A percentile compares a stretch with the other conserved stretches of the same genome.
phyloP scores from a whole-genome alignment of 2,329 filamentous ascomycete genomes.

The Penicillium sp. region DNA sequence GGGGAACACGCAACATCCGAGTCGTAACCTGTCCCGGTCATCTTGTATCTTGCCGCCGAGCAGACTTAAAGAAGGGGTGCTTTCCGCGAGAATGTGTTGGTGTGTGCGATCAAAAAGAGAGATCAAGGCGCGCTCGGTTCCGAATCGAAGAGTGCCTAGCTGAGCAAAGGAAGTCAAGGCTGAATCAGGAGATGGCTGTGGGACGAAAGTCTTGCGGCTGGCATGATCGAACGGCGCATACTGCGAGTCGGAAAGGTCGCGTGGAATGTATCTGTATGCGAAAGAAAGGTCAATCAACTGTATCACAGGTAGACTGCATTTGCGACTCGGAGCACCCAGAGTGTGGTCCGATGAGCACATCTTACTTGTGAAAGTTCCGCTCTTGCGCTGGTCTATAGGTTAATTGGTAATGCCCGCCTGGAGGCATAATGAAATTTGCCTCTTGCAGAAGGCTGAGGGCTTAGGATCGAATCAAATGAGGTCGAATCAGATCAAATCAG shows the following conservation, averaged over 20 bases:
- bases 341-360: not conserved
- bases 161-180: constrained; percentile 51
- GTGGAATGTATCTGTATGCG: constrained; percentile 12
- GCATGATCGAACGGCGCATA: constrained; percentile 24
- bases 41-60: constrained; percentile 19
- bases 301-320: constrained; percentile 7
- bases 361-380: constrained; percentile 25
- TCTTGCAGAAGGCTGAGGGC: too few species aligned
- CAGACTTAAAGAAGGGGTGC: constrained; percentile 44
- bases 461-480: too few species aligned
- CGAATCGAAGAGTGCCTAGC: constrained; percentile 46
- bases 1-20: constrained; percentile 32
- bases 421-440: not conserved
- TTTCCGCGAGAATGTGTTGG: constrained; percentile 53
- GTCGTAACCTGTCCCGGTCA: constrained; percentile 25
- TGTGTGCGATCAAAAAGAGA: constrained; percentile 51
- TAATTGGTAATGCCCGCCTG: not conserved
- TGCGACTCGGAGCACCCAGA: not conserved
- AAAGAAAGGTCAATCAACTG: not conserved
- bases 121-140: constrained; percentile 45
- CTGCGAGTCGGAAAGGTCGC: constrained; percentile 21
- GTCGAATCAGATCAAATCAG: too few species aligned
- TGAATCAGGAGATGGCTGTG: constrained; percentile 31
- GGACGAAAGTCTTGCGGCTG: constrained; percentile 14
- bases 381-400: constrained; percentile 18